A percentile compares a stretch with the other conserved stretches of the same genome.
Evolutionary conservation across 345 rosid species (phyloP).

Genomic region (Gossypium australe): DNA sequence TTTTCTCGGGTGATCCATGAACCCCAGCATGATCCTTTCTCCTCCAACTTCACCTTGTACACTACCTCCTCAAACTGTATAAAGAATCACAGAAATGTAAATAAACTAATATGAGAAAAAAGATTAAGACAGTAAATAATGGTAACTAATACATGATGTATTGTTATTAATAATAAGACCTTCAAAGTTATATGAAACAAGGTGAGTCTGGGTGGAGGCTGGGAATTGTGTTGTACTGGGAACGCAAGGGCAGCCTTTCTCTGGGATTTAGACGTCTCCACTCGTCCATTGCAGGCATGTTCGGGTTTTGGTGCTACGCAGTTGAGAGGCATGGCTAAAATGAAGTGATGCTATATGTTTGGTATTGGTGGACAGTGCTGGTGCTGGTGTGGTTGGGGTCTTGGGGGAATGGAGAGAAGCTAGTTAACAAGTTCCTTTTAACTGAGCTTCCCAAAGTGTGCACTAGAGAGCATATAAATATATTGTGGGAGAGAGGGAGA

Average conservation of each 20-base stretch:
- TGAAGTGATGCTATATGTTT: conserved; percentile 7
- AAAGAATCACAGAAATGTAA: conserved; percentile 10
- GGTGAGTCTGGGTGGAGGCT: conserved; percentile 36
- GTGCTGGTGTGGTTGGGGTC: background rate
- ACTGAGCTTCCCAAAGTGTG: conserved; percentile 48
- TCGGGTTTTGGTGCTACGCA: conserved; percentile 56
- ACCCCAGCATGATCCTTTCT: conserved; percentile 45
- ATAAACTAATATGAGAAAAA: background rate
- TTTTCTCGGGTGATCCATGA: conserved; percentile 64
- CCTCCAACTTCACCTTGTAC: conserved; percentile 72
- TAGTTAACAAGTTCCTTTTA: conserved; percentile 20
- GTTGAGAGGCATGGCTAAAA: conserved; percentile 39
- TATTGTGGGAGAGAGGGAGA: conserved; percentile 28
- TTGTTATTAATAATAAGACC: conserved; percentile 32
- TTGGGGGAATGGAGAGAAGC: conserved; percentile 25
- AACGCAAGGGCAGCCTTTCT: conserved; percentile 34
- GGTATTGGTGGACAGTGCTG: conserved; percentile 9
- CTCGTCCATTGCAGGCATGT: conserved; percentile 27
- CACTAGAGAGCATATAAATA: conserved; percentile 44
- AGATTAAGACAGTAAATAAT: background rate
- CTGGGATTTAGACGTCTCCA: conserved; percentile 41
- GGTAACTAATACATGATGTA: background rate
- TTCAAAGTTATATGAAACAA: conserved; percentile 69
- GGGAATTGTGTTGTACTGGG: conserved; percentile 37
- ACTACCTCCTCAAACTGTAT: conserved; percentile 89